Evolutionary conservation across 2,329 filamentous ascomycete species (phyloP), one percentile per base, ranked within the genome.

Genomic region (Basipetospora chlamydospora): DNA sequence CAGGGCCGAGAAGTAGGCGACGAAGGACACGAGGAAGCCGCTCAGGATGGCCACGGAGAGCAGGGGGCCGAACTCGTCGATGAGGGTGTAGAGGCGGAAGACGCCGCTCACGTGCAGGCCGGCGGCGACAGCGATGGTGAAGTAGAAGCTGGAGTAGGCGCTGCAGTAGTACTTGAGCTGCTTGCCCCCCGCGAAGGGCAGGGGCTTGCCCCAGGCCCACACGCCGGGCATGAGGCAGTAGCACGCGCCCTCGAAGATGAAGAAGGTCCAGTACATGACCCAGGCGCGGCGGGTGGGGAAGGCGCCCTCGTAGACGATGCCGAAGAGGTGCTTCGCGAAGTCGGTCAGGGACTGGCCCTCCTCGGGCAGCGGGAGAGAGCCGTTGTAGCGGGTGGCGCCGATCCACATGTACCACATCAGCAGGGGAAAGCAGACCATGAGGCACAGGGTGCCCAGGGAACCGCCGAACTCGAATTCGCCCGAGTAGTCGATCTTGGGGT

Each of bases 371-470:
- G 90, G 90, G 35, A 92, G 66, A 44, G 81, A 77, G 47, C 88
- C 88, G 53, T 85, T 66, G 61, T 95, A 98, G 62, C 88, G 94
- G 34, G 79, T 87, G 23, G 88, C 82, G 35, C 90, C 90, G 57
- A 93, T 78, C 87, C 87, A 96, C 87, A 98, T 94, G 63, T 95
- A 96, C 71, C 84, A 95, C 88, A 96, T 96, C 48, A 98, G 70
- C 26, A 78, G 43, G n/a, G 90, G 90, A 59, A 96, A 98, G 31
- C 80, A 75, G 43, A 86, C 69, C 85, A 96, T 96, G 73, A 95
- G 86, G 46, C 72, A 64, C 12, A 71, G 60, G 28, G 87, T 80
- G 38, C 90, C 88, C n/a, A 70, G 54, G 3, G 83, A 77, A 40
- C 90, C 90, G 44, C 88, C 88, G 53, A 96, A 98, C 54, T 98